Evolutionary conservation across 371 early-diverging fungal species (phyloP).

Genomic region (Parasitella parasitica): DNA sequence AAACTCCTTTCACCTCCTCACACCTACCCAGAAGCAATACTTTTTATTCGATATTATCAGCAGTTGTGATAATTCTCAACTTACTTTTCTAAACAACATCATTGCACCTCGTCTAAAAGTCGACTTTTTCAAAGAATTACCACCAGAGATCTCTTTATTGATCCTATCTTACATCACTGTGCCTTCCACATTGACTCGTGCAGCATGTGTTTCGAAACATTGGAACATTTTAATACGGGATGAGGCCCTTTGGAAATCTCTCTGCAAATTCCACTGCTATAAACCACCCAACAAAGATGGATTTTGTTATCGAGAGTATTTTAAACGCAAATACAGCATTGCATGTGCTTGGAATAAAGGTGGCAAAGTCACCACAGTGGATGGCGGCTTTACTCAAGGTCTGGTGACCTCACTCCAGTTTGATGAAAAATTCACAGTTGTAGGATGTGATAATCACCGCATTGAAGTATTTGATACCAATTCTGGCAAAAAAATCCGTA

Average conservation of each 20-base stretch:
- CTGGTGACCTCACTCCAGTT: slow-evolving; percentile 88
- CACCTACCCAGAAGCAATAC: slow-evolving; percentile 36
- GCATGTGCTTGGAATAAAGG: slow-evolving; percentile 75
- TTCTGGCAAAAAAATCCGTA: slow-evolving; percentile 61
- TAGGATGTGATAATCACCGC: slow-evolving; percentile 82
- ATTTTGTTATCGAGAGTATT: slow-evolving; percentile 68
- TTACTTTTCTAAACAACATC: slow-evolving; percentile 54
- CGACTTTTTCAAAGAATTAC: slow-evolving; percentile 76
- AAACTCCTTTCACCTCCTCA: slow-evolving; percentile 39
- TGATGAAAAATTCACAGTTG: slow-evolving; percentile 80
- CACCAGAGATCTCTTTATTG: slow-evolving; percentile 71
- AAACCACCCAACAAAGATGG: slow-evolving; percentile 12
- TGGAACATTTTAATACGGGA: slow-evolving; percentile 75
- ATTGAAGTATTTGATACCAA: slow-evolving; percentile 81
- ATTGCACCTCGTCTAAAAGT: slow-evolving; percentile 72
- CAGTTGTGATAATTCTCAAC: slow-evolving; percentile 54
- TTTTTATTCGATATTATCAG: slow-evolving; percentile 50
- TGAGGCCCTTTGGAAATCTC: slow-evolving; percentile 45
- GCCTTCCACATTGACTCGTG: slow-evolving; percentile 68
- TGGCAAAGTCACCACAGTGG: slow-evolving; percentile 63
- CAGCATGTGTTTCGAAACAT: slow-evolving; percentile 65
- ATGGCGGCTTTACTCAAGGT: slow-evolving; percentile 71
- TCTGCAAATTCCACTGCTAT: slow-evolving; percentile 43
- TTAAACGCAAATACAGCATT: slow-evolving; percentile 68
- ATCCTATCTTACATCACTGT: slow-evolving; percentile 65